Base-by-base conservation (phyloP, 805 yeast genomes). In the Wickerhamiella occidentalis region DNA sequence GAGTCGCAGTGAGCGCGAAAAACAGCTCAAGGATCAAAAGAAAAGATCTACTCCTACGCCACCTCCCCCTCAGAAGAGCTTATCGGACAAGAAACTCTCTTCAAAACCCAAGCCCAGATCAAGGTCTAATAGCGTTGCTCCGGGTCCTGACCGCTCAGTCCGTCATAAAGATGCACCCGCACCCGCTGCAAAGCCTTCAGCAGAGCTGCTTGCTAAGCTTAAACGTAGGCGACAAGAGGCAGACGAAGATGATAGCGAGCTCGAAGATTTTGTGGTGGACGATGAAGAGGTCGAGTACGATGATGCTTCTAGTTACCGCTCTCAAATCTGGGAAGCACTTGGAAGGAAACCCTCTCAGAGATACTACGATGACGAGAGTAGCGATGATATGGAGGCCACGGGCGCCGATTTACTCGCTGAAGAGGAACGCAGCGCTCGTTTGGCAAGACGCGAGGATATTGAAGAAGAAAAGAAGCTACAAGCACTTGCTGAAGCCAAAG, bases 321-420 rank as follows among this genome's bases (percentile, higher is more conserved):
- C 83, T 54, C 95, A 87, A 63, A 88, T 90, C 43, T 86, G 96
- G 96, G 76, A 79, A 17, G 74, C 90, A 64, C 83, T 88, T 64
- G 80, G 78, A 3, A 72, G 72, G 51, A 70, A 73, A 49, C 68
- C 85, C 41, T 57, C 68, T 0, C 64, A 70, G 40, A 72, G 69
- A 53, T 61, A 68, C 23, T 78, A 75, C 49, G 75, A 74, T 28
- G 58, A 57, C 23, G 70, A 70, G 21, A 74, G 67, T 36, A 68
- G 58, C 44, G 79, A 74, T 51, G 86, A 85, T 58, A 90, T 92
- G 96, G 97, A 90, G 61, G 96, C 96, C 2, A 82, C 92, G 1
- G 96, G 96, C 23, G 80, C 80, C 23, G 96, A 90, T 54, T 78
- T 92, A 21, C 67, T 86, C 38, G 84, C 77, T 50, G 98, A 90